Evolutionary conservation across 371 early-diverging fungal species (phyloP).

Genomic region (Zychaea mexicana): DNA sequence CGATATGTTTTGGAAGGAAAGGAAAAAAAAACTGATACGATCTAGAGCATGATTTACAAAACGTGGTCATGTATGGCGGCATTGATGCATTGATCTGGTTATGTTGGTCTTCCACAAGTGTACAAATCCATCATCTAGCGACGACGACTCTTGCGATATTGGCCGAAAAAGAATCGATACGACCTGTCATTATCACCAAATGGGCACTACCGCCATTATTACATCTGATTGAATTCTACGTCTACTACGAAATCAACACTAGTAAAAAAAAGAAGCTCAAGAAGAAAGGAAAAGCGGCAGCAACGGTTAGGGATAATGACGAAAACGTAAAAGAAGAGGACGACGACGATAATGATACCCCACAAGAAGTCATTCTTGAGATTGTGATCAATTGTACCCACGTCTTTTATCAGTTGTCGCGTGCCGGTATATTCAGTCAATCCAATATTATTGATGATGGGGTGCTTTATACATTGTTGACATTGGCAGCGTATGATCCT

Average conservation of each 20-base stretch:
- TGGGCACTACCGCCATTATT: slow-evolving; percentile 50
- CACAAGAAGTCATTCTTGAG: slow-evolving; percentile 30
- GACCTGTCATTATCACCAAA: slow-evolving; percentile 54
- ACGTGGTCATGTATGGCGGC: slow-evolving; percentile 59
- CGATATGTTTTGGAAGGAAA: slow-evolving; percentile 1
- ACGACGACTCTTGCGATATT: slow-evolving; percentile 56
- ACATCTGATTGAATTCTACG: slow-evolving; percentile 33
- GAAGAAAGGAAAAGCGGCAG: slow-evolving; percentile 14
- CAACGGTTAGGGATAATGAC: too few relatives aligned
- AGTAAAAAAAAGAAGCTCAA: slow-evolving; percentile 6
- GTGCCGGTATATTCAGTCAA: slow-evolving; percentile 46
- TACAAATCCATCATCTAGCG: slow-evolving; percentile 52
- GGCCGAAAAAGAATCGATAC: slow-evolving; percentile 52
- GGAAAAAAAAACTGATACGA: background rate
- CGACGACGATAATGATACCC: background rate
- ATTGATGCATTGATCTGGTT: slow-evolving; percentile 65
- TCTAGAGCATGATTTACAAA: slow-evolving; percentile 55
- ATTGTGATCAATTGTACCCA: slow-evolving; percentile 48
- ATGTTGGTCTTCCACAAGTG: slow-evolving; percentile 45
- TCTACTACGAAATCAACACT: slow-evolving; percentile 10
- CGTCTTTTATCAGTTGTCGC: slow-evolving; percentile 42
- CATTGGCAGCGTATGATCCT: slow-evolving; percentile 33
- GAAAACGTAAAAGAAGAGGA: too few relatives aligned
- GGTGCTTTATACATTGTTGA: slow-evolving; percentile 31
- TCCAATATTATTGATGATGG: slow-evolving; percentile 44